Base-by-base conservation (phyloP, 129 eudicot species). In the Rutidosis leptorrhynchoides region DNA sequence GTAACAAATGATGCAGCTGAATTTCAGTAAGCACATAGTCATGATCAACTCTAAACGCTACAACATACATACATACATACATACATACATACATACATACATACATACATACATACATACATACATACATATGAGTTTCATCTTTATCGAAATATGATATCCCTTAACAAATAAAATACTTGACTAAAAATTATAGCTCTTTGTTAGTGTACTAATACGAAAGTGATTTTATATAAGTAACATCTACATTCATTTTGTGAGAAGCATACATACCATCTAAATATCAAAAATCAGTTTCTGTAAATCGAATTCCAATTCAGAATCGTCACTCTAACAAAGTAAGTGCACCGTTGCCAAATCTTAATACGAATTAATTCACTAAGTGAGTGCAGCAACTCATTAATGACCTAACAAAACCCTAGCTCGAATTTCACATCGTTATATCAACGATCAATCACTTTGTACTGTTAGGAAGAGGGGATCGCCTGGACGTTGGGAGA, bases 1-100 rank as follows among this genome's bases (percentile, higher is more conserved):
- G 23, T 48, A 20, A n/a, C 8, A 2, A n/a, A 19, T 22, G 26
- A 22, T 22, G 29, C 9, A 53, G 29, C 15, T 21, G 26, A 48
- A 8, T 30, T 48, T 53, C 58, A 53, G 14, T 53, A 22, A 53
- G 16, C 59, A 22, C 26, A 22, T 5, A 53, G 27, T 53, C 59
- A 53, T 53, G 29, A 53, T 42, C 98, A 69, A 87, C 95, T 68
- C 98, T 96, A 29, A 83, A 88, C 60, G 83, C 65, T 56, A 88
- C 91, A 28, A 57, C 58, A 19, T 33, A 12, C 27, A 40, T 16
- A 56, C 55, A 46, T 35, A 21, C n/a, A n/a, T n/a, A n/a, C n/a
- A n/a, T n/a, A n/a, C n/a, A n/a, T n/a, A n/a, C n/a, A n/a, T n/a
- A n/a, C n/a, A n/a, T n/a, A n/a, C n/a, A n/a, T n/a, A n/a, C n/a